Conservation (phyloP, 352 stramenopile species). For the Globisporangium cederbergense region DNA sequence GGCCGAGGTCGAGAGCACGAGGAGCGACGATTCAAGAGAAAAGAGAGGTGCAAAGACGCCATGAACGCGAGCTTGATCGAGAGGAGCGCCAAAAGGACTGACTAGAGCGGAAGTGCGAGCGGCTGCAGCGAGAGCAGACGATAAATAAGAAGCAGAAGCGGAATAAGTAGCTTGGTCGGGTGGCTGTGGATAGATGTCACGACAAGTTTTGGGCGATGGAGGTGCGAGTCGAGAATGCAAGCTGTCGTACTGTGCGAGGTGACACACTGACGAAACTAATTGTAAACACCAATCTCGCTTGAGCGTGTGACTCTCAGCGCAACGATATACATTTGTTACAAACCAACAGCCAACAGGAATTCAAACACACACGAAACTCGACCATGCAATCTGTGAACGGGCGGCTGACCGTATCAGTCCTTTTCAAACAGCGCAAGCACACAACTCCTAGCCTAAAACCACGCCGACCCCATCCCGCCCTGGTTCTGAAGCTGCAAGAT, state of each 20-base stretch:
- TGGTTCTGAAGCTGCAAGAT: slow-evolving; percentile 8
- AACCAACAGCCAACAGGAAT: neutral
- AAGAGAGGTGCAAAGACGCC: neutral
- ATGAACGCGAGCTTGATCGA: neutral
- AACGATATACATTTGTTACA: neutral
- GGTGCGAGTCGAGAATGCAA: no score
- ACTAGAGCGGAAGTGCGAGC: neutral
- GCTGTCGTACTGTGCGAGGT: no score
- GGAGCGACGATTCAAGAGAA: neutral
- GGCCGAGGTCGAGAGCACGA: neutral
- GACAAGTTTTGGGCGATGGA: no score
- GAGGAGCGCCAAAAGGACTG: neutral
- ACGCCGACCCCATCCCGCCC: neutral
- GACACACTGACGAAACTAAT: no score
- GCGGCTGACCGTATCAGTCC: no score
- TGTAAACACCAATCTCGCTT: no score
- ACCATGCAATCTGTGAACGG: no score
- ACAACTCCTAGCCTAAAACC: neutral
- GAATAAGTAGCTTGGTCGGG: no score
- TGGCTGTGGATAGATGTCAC: no score
- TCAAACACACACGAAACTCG: no score
- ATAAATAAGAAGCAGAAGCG: no score
- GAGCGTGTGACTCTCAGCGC: no score
- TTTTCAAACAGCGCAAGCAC: neutral
- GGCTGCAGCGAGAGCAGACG: neutral